These are phyloP conservation scores for Calonectria pseudoreteaudii DNA, from an alignment of 2,329 filamentous ascomycete genomes.

Conservation along the genomic window DNA sequence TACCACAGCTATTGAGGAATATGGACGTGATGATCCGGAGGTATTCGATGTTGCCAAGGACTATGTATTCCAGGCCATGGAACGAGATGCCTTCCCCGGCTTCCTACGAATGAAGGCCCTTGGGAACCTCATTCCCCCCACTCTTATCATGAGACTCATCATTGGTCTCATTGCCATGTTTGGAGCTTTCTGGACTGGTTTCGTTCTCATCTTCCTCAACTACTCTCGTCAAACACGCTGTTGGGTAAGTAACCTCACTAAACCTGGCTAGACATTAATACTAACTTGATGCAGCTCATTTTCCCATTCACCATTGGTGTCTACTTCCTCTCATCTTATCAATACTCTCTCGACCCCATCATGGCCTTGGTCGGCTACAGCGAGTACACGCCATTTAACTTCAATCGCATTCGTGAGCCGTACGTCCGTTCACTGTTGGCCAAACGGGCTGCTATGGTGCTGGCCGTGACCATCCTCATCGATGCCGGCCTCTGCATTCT, in stretches of 20 bases:
- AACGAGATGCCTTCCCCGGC: constrained; percentile 97
- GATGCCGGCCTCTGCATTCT: constrained; percentile 87
- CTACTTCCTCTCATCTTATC: constrained; percentile 90
- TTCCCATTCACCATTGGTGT: constrained; percentile 92
- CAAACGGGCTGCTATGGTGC: constrained; percentile 84
- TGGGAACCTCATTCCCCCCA: constrained; percentile 93
- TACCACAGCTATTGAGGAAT: constrained; percentile 88
- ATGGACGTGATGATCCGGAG: constrained; percentile 93
- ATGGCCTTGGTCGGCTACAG: constrained; percentile 90
- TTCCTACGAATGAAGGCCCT: constrained; percentile 95
- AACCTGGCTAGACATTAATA: neutral
- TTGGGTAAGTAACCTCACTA: constrained; percentile 74
- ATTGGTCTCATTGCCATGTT: constrained; percentile 87
- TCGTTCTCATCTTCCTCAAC: constrained; percentile 92
- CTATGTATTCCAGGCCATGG: constrained; percentile 99
- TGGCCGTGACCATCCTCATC: constrained; percentile 79
- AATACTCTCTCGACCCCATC: constrained; percentile 94
- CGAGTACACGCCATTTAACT: constrained; percentile 97
- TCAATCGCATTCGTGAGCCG: constrained; percentile 87
- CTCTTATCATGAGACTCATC: constrained; percentile 86
- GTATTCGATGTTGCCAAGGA: constrained; percentile 98
- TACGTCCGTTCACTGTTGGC: constrained; percentile 89
- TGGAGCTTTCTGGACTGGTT: constrained; percentile 92
- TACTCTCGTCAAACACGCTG: constrained; percentile 78
- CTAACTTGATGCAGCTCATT: constrained; percentile 64